A percentile compares a stretch with the other conserved stretches of the same genome.
Conservation (phyloP, 2,329 filamentous ascomycete species). For the Alternaria panax region DNA sequence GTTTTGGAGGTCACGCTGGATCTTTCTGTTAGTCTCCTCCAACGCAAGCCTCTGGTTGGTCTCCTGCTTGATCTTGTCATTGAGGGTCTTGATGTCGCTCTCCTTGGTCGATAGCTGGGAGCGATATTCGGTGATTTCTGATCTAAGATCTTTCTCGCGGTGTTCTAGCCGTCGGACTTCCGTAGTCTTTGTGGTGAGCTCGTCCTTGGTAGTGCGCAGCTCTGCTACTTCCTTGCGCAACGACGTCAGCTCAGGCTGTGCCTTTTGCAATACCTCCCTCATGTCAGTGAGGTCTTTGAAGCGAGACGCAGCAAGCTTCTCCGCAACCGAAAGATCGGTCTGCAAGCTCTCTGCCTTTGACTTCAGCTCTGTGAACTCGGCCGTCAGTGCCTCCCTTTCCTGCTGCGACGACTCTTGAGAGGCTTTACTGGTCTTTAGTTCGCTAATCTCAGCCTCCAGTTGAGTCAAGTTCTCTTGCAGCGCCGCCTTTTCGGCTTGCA, state of each 20-base stretch:
- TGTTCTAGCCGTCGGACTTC: constrained; percentile 81
- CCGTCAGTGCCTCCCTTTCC: constrained; percentile 64
- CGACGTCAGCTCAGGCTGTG: constrained; percentile 82
- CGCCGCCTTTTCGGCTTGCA: constrained; percentile 72
- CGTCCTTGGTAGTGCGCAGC: constrained; percentile 77
- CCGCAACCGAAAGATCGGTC: constrained; percentile 83
- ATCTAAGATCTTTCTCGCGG: constrained; percentile 80
- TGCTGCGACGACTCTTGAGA: constrained; percentile 59
- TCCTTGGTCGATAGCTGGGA: constrained; percentile 77
- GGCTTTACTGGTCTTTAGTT: constrained; percentile 59
- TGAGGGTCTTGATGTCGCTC: constrained; percentile 76
- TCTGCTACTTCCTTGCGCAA: constrained; percentile 78
- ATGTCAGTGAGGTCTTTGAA: constrained; percentile 89
- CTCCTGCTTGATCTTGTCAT: constrained; percentile 80
- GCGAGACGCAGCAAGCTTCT: constrained; percentile 83
- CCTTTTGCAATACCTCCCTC: constrained; percentile 79
- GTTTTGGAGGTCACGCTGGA: constrained; percentile 78
- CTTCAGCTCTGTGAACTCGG: constrained; percentile 76
- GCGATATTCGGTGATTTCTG: constrained; percentile 74
- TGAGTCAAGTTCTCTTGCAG: constrained; percentile 70
- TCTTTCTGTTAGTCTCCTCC: constrained; percentile 78
- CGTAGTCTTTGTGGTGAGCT: constrained; percentile 67
- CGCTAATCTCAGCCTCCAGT: constrained; percentile 74
- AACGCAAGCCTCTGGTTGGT: constrained; percentile 73
- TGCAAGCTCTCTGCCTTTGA: constrained; percentile 73